Evolutionary conservation across 1,139 yeast species (phyloP).

Genomic region (Suhomyces kunorum): DNA sequence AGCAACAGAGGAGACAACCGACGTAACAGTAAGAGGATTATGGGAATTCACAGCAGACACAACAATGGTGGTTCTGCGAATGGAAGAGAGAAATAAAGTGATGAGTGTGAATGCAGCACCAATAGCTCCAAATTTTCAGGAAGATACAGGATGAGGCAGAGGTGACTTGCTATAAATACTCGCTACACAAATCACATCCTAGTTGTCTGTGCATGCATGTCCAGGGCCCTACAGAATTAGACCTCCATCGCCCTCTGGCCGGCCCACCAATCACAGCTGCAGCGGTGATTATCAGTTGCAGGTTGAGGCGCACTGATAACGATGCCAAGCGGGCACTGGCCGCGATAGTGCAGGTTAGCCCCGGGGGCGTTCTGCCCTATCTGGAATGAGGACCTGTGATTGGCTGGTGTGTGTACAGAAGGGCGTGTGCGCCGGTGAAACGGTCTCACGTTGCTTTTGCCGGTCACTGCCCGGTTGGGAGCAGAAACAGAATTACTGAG

Average conservation of each 20-base stretch:
- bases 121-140: too few relatives aligned
- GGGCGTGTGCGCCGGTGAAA: background rate
- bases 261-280: constrained; percentile 2
- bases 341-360: constrained; percentile 1
- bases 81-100: too few relatives aligned
- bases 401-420: constrained; percentile 1
- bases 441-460: background rate
- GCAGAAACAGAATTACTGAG: background rate
- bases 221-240: background rate
- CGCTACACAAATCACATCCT: constrained; percentile 6
- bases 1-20: too few relatives aligned
- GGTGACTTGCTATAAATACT: constrained; percentile 1
- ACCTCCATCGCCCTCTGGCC: background rate
- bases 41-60: too few relatives aligned
- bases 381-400: background rate
- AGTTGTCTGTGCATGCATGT: background rate
- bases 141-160: too few relatives aligned
- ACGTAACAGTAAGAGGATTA: too few relatives aligned
- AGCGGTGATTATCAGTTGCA: constrained; percentile 3
- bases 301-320: constrained; percentile 5
- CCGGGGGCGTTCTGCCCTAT: constrained; percentile 1
- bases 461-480: background rate
- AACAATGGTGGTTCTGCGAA: too few relatives aligned
- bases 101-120: too few relatives aligned
- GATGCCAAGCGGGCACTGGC: constrained; percentile 2